These are phyloP conservation scores for Cutaneotrichosporon cutaneum DNA, from an alignment of 1,284 basidiomycete species.

Conservation along the genomic window DNA sequence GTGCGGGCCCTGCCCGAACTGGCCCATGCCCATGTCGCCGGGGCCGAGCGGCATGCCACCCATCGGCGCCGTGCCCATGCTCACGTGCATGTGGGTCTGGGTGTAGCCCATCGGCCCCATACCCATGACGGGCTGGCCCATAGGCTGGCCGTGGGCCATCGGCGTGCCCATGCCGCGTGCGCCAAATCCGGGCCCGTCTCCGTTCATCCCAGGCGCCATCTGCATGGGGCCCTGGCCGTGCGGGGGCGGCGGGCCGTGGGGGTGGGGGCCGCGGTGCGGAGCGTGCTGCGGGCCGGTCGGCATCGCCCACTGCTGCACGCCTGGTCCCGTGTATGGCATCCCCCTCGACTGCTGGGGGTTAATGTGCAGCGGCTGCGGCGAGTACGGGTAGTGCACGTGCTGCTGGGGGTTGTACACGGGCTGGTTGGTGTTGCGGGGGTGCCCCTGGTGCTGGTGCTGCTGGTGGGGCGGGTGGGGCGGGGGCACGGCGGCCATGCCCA, in stretches of 20 bases:
- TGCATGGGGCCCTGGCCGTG: conserved; percentile 31
- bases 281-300: conserved; percentile 19
- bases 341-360: conserved; percentile 41
- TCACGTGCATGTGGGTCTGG: conserved; percentile 42
- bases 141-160: conserved; percentile 30
- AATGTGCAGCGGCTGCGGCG: conserved; percentile 45
- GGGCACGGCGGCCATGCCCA: conserved; percentile 24
- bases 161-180: conserved; percentile 25
- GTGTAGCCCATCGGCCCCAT: conserved; percentile 29
- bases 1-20: conserved; percentile 40
- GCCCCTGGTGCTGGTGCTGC: conserved; percentile 20
- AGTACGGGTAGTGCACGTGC: conserved; percentile 48
- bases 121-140: conserved; percentile 27
- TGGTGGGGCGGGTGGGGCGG: conserved; percentile 25
- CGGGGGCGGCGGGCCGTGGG: conserved; percentile 23
- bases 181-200: conserved; percentile 22
- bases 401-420: conserved; percentile 49
- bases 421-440: conserved; percentile 26
- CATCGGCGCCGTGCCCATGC: conserved; percentile 42
- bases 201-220: conserved; percentile 36
- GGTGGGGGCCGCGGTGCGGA: conserved; percentile 13
- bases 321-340: conserved; percentile 45
- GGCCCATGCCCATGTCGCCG: conserved; percentile 35
- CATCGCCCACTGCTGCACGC: conserved; percentile 37
- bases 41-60: conserved; percentile 27